Evolutionary conservation across 108 stramenopile species (phyloP).

Genomic region (Schizochytrium sp.): DNA sequence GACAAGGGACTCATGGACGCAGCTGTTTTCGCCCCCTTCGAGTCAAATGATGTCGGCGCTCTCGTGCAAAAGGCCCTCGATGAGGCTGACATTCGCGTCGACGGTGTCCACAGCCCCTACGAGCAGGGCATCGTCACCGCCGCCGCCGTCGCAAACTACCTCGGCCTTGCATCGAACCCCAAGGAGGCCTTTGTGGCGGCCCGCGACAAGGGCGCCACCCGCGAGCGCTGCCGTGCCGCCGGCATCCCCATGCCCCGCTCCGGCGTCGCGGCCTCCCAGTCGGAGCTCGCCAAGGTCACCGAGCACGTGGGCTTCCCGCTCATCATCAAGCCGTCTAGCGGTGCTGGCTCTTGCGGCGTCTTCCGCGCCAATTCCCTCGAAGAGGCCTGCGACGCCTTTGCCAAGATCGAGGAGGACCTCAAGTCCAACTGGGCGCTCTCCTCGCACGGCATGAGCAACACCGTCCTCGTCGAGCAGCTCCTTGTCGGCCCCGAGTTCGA

Average conservation of each 20-base stretch:
- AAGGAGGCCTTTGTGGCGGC: neutral
- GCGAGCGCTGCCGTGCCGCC: neutral
- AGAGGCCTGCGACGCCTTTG: neutral
- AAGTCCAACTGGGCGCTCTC: neutral
- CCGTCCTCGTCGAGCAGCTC: conserved; percentile 10
- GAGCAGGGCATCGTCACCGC: neutral
- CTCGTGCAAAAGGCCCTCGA: neutral
- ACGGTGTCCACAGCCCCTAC: conserved; percentile 10
- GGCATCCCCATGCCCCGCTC: neutral
- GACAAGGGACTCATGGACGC: neutral
- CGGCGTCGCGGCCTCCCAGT: neutral
- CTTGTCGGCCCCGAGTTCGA: conserved; percentile 17
- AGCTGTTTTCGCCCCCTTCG: neutral
- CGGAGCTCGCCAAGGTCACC: neutral
- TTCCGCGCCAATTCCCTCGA: neutral
- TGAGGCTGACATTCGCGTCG: neutral
- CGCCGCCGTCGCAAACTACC: neutral
- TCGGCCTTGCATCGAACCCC: neutral
- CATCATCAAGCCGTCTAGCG: neutral
- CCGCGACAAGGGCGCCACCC: conserved; percentile 5
- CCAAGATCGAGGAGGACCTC: neutral
- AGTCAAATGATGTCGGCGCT: neutral
- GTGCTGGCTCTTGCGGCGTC: neutral
- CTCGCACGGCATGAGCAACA: neutral
- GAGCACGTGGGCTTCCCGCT: neutral